Evolutionary conservation across 2,329 filamentous ascomycete species (phyloP).

Genomic region (Beauveria sp.): DNA sequence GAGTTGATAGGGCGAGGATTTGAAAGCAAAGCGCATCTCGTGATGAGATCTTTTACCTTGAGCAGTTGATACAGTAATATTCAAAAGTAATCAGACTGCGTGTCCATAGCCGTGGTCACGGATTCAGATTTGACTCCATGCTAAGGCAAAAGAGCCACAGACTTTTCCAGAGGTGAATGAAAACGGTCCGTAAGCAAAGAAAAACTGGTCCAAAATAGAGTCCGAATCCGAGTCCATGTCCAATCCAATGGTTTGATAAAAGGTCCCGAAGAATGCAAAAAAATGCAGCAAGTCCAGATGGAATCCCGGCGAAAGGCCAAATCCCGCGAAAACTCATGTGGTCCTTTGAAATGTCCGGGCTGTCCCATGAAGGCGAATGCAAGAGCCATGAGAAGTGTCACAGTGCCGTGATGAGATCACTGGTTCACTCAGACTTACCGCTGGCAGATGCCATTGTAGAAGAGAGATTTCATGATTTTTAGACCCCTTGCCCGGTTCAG

Average conservation of each 20-base stretch:
- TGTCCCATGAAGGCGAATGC: not conserved
- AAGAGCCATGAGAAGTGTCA: not conserved
- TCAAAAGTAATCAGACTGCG: conserved; percentile 10
- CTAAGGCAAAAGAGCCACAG: not conserved
- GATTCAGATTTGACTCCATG: not conserved
- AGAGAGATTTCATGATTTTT: conserved; percentile 18
- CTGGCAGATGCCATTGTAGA: conserved; percentile 17
- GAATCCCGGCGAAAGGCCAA: not conserved
- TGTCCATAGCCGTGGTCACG: not conserved
- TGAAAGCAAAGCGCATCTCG: not conserved
- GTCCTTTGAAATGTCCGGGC: not conserved
- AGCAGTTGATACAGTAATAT: conserved; percentile 10
- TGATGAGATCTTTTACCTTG: conserved; percentile 1
- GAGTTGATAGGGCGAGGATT: not conserved
- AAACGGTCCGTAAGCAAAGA: not conserved
- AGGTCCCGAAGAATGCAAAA: not conserved
- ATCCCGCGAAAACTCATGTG: not conserved
- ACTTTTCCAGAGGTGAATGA: not conserved
- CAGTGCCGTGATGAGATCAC: not conserved
- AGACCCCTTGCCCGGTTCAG: conserved; percentile 24
- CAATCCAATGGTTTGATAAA: not conserved
- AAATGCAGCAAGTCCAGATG: not conserved
- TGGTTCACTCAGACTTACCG: conserved; percentile 25
- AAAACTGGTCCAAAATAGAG: not conserved
- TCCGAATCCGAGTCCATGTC: conserved; percentile 3